phyloP scores from a whole-genome alignment of 805 yeast species.

The Starmerella vitae region DNA sequence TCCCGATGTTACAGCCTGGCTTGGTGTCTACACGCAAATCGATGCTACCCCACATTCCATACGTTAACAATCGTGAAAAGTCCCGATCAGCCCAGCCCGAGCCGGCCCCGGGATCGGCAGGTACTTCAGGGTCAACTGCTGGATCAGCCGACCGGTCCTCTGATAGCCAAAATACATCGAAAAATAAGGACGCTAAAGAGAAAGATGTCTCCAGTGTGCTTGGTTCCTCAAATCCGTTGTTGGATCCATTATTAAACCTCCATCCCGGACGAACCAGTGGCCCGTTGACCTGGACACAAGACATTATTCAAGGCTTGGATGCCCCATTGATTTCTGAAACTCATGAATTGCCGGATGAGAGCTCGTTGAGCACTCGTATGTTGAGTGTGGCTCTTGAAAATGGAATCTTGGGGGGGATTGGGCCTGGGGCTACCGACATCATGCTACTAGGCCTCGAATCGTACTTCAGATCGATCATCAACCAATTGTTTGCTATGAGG shows the following conservation, averaged over 20 bases:
- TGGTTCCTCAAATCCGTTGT: not conserved
- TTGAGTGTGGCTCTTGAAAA: slow-evolving; percentile 77
- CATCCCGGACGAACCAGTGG: slow-evolving; percentile 24
- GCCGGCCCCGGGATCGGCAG: not conserved
- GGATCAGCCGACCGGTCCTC: not conserved
- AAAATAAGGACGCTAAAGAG: not conserved
- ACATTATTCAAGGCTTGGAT: slow-evolving; percentile 71
- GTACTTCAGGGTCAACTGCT: not conserved
- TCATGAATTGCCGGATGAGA: slow-evolving; percentile 71
- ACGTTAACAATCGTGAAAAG: slow-evolving; percentile 29
- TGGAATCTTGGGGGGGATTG: slow-evolving; percentile 73
- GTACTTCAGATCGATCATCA: slow-evolving; percentile 55
- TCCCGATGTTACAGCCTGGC: slow-evolving; percentile 25
- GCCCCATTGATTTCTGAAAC: slow-evolving; percentile 67
- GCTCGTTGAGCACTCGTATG: slow-evolving; percentile 52
- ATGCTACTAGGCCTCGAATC: slow-evolving; percentile 68
- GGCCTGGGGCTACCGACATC: slow-evolving; percentile 64
- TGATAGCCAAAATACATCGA: not conserved
- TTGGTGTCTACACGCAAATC: slow-evolving; percentile 34
- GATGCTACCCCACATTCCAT: slow-evolving; percentile 72
- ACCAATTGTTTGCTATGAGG: slow-evolving; percentile 38
- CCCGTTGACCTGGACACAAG: slow-evolving; percentile 69
- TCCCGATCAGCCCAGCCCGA: not conserved
- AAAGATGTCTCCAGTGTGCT: not conserved
- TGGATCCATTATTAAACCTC: slow-evolving; percentile 15